Evolutionary conservation across 805 yeast genomes (phyloP), one percentile per base, ranked within the genome.

Genomic region (Lipomyces starkeyi): DNA sequence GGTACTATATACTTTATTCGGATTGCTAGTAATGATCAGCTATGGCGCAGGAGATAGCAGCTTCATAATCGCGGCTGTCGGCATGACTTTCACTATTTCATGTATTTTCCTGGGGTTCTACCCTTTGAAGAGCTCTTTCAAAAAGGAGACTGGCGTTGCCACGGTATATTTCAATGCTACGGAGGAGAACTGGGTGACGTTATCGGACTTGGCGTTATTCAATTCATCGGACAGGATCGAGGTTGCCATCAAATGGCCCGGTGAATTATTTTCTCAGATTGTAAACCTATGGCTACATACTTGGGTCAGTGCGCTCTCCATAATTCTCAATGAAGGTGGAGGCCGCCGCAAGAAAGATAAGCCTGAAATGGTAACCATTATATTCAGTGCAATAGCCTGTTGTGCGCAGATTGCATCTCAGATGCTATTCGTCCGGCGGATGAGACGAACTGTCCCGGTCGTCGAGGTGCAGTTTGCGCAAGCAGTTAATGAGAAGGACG

Each of bases 91-190:
- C 54, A 9, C 25, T 9, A 49, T 22, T n/a, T n/a, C 13, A 22
- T 22, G 20, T n/a, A 49, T 49, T 22, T 49, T n/a, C 25, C 13
- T 49, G 20, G 54, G 54, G 54, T 7, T 9, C 54, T 35, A 35
- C 40, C 40, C 11, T 49, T 49, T 49, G 54, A 49, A 49, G 20
- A 49, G 54, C 54, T 22, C 2, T 22, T 49, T 49, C 25, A 49
- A 49, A 49, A 49, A 22, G 14, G 25, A 49, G 20, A 2, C 20
- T n/a, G 54, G 54, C 1, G 25, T 25, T 49, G 54, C n/a, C 25
- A 49, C 54, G 7, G 54, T 49, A n/a, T 49, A 49, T 49, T 49
- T 49, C 54, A 49, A 49, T 49, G 54, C 54, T 49, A 2, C 25
- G 25, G 54, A 22, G 25, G 54, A 49, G 54, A 49, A 49, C 54